Base-by-base conservation (phyloP, 495 filamentous ascomycete genomes). In the Penicillium nucicola region DNA sequence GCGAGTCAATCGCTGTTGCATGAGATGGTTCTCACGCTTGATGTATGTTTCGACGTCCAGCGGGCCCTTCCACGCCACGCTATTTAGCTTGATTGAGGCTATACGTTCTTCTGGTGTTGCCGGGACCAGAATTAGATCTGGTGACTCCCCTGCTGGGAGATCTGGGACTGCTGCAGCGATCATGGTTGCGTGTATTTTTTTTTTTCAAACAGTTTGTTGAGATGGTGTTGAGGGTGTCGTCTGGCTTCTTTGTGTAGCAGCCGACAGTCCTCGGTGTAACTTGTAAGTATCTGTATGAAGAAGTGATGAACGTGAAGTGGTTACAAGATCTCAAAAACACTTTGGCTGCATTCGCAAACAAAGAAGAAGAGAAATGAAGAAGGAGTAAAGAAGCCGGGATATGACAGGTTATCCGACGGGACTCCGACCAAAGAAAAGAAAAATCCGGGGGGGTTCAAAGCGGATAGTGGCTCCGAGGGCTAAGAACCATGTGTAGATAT, bases 11-110 rank as follows among this genome's bases (percentile, higher is more conserved):
- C 75, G 71, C 41, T 88, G 83, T n/a, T 77, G 77, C 5, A 71
- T 69, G 3, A 97, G 80, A 57, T 84, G 79, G 18, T 77, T 68
- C 69, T 98, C 93, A 31, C 93, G 88, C 13, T 74, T 69, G 34
- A 96, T 79, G 64, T 98, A 98, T 37, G 82, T 76, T 9, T 84
- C 68, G 2, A 85, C 48, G 5, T 79, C 69, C 11, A 96, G 68
- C 1, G 80, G 77, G 14, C 83, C 82, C 15, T 86, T 82, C 91
- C 91, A 96, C 50, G 77, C 79, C 5, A 64, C 60, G 53, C 84
- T 84, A 62, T 92, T 93, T 31, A 84, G 69, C 14, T 75, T 77
- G 75, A 84, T 86, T 40, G 81, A 85, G 28, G 69, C 71, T 30
- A 71, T 64, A 36, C 79, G 83, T 64, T 96, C 90, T 20, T 72